Conservation (phyloP, 495 filamentous ascomycete genomes). For the Mytilinidion resinicola region DNA sequence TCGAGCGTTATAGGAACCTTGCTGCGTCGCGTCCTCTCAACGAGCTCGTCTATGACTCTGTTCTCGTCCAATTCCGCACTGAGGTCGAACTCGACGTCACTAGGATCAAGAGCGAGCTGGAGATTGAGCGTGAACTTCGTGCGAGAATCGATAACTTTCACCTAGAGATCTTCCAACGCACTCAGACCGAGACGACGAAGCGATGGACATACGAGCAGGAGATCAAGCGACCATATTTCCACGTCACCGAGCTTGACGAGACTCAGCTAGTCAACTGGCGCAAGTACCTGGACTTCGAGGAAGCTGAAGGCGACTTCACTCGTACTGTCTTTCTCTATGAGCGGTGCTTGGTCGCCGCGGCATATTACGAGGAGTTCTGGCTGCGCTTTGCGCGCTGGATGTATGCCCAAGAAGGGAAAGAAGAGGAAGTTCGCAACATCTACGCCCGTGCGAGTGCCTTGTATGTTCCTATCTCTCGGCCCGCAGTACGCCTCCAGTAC, state of each 20-base stretch:
- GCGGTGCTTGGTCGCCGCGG: slow-evolving; percentile 84
- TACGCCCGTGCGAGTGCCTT: slow-evolving; percentile 81
- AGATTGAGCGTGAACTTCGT: slow-evolving; percentile 78
- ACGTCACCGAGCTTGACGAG: slow-evolving; percentile 87
- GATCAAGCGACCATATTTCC: slow-evolving; percentile 95
- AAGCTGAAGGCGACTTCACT: slow-evolving; percentile 69
- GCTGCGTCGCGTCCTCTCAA: slow-evolving; percentile 64
- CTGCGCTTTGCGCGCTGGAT: slow-evolving; percentile 97
- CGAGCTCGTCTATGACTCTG: slow-evolving; percentile 66
- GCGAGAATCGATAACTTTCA: slow-evolving; percentile 72
- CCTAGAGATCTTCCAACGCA: slow-evolving; percentile 72
- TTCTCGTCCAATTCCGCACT: slow-evolving; percentile 58
- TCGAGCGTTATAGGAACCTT: slow-evolving; percentile 78
- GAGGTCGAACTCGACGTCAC: slow-evolving; percentile 61
- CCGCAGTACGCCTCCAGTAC: slow-evolving; percentile 78
- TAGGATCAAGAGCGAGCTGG: slow-evolving; percentile 55
- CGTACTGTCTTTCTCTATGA: slow-evolving; percentile 85
- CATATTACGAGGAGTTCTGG: slow-evolving; percentile 97
- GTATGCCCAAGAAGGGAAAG: slow-evolving; percentile 69
- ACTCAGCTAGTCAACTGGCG: slow-evolving; percentile 85
- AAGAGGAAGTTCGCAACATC: slow-evolving; percentile 88
- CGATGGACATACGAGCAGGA: slow-evolving; percentile 93
- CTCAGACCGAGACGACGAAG: slow-evolving; percentile 84
- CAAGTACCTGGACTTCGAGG: slow-evolving; percentile 96
- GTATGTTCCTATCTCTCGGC: slow-evolving; percentile 76